Conservation (phyloP, 768 basidiomycete genomes). For the Exsudoporus frostii region DNA sequence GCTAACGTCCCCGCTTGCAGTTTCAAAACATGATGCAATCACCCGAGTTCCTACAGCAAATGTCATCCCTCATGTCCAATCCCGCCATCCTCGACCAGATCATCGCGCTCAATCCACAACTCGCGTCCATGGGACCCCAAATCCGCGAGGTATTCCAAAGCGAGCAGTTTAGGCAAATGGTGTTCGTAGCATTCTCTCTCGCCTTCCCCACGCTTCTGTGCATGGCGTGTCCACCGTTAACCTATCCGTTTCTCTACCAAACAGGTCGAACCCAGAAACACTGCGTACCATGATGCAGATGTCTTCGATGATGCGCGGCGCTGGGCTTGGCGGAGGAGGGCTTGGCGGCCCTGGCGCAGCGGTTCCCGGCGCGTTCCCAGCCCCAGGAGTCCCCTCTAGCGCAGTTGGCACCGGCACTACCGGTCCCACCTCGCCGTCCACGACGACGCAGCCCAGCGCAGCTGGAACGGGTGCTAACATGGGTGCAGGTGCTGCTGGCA, state of each 20-base stretch:
- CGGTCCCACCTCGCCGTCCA: slow-evolving; percentile 19
- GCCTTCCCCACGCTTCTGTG: background rate
- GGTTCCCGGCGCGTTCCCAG: slow-evolving; percentile 44
- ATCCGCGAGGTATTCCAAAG: slow-evolving; percentile 77
- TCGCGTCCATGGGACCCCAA: slow-evolving; percentile 73
- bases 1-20: slow-evolving; percentile 34
- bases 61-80: slow-evolving; percentile 82
- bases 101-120: slow-evolving; percentile 77
- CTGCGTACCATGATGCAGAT: slow-evolving; percentile 77
- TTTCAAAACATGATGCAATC: slow-evolving; percentile 83
- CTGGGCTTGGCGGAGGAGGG: slow-evolving; percentile 40
- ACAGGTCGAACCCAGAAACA: slow-evolving; percentile 71
- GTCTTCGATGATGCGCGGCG: slow-evolving; percentile 38
- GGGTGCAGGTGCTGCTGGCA: slow-evolving; percentile 7
- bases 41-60: slow-evolving; percentile 82
- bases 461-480: slow-evolving; percentile 22
- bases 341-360: slow-evolving; percentile 28
- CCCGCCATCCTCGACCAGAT: slow-evolving; percentile 88
- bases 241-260: background rate
- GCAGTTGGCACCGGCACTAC: slow-evolving; percentile 14
- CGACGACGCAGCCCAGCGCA: slow-evolving; percentile 17
- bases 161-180: slow-evolving; percentile 69
- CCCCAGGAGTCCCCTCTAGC: slow-evolving; percentile 54
- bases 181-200: slow-evolving; percentile 42
- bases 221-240: background rate